A percentile compares a stretch with the other conserved stretches of the same genome.
These are phyloP conservation scores for Lactifluus subvellereus DNA, from an alignment of 768 basidiomycete species.

Conservation along the genomic window DNA sequence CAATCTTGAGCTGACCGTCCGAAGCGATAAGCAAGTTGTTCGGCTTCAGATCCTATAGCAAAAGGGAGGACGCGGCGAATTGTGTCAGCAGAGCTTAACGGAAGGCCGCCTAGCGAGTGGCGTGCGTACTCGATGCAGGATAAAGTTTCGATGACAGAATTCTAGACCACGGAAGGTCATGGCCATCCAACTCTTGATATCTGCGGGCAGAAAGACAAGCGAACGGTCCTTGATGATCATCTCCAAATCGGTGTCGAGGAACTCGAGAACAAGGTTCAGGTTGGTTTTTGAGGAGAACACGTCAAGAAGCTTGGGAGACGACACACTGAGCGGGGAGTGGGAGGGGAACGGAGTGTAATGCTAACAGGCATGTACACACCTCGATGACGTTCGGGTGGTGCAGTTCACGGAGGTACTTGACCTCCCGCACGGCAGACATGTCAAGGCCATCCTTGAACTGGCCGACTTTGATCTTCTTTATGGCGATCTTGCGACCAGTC, in stretches of 20 bases:
- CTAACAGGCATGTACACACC: slow-evolving; percentile 37
- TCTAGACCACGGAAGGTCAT: slow-evolving; percentile 98
- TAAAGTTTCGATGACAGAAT: slow-evolving; percentile 92
- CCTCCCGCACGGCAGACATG: slow-evolving; percentile 98
- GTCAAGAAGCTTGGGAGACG: slow-evolving; percentile 70
- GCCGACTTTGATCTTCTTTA: slow-evolving; percentile 97
- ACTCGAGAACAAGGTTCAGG: slow-evolving; percentile 95
- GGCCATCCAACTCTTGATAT: slow-evolving; percentile 98
- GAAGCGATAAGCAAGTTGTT: slow-evolving; percentile 95
- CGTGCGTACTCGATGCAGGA: slow-evolving; percentile 77
- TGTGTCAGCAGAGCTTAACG: background rate
- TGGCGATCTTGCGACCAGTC: slow-evolving; percentile 82
- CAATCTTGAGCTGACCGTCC: slow-evolving; percentile 89
- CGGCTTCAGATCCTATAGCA: slow-evolving; percentile 85
- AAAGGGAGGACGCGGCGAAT: background rate
- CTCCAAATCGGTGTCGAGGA: slow-evolving; percentile 93
- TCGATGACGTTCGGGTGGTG: slow-evolving; percentile 94
- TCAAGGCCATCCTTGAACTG: slow-evolving; percentile 97
- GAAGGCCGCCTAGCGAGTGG: too few relatives aligned
- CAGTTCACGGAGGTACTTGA: slow-evolving; percentile 92
- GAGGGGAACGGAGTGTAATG: background rate
- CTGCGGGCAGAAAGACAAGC: slow-evolving; percentile 88
- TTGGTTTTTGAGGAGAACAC: slow-evolving; percentile 97
- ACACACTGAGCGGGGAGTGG: background rate
- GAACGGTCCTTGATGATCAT: slow-evolving; percentile 92